Conservation (phyloP, 2,329 filamentous ascomycete genomes). For the Thelonectria olida region DNA sequence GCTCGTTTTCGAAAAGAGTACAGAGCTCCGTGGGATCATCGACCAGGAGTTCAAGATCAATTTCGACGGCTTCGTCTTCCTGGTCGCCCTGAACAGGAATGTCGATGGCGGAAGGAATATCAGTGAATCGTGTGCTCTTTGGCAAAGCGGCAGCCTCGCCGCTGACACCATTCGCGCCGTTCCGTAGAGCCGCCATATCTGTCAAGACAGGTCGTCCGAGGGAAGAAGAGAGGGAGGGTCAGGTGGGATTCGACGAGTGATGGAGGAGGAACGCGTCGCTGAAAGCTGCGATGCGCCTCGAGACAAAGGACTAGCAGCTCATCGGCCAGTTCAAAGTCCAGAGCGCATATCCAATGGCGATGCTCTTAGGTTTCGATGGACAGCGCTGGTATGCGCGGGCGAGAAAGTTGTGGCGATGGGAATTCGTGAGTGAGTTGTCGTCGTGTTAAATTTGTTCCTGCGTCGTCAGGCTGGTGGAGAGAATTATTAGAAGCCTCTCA, state of each 20-base stretch:
- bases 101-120: conserved; percentile 72
- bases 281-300: conserved; percentile 43
- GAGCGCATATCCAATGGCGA: conserved; percentile 39
- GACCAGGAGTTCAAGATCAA: conserved; percentile 88
- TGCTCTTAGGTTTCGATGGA: neutral
- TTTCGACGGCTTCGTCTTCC: conserved; percentile 83
- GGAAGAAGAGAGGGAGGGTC: conserved; percentile 18
- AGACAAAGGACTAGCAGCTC: conserved; percentile 40
- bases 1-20: conserved; percentile 93
- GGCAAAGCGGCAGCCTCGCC: conserved; percentile 47
- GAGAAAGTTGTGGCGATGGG: conserved; percentile 20
- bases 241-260: conserved; percentile 22
- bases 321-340: conserved; percentile 37
- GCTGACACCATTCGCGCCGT: conserved; percentile 57
- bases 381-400: conserved; percentile 1
- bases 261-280: conserved; percentile 45
- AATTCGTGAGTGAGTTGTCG: conserved; percentile 18
- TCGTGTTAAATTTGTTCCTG: conserved; percentile 35
- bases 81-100: conserved; percentile 72
- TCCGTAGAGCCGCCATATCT: conserved; percentile 54
- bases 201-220: conserved; percentile 2
- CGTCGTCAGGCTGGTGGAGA: conserved; percentile 30
- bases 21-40: conserved; percentile 97
- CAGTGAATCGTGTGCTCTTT: conserved; percentile 67
- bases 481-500: conserved; percentile 25